Evolutionary conservation across 2,329 filamentous ascomycete genomes (phyloP).

Genomic region (Truncatella angustata): DNA sequence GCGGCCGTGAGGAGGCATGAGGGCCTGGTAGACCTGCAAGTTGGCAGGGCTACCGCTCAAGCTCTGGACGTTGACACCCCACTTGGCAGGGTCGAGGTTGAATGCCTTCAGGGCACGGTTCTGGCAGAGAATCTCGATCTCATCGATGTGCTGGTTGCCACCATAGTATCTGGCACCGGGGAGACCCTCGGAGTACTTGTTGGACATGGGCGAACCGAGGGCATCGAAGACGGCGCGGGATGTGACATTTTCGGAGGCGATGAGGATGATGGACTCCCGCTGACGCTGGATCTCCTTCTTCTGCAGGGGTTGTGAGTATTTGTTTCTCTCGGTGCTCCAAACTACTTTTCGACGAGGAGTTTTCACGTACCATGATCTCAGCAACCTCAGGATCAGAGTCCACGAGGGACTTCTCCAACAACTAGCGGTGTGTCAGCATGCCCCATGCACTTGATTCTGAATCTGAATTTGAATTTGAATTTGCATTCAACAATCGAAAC

Average conservation of each 20-base stretch:
- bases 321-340: background rate
- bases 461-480: too few species aligned
- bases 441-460: too few species aligned
- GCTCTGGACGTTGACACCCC: slow-evolving; percentile 98
- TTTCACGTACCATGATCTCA: slow-evolving; percentile 80
- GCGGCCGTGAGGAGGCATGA: slow-evolving; percentile 93
- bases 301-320: slow-evolving; percentile 39
- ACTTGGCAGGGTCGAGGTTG: slow-evolving; percentile 80
- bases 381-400: slow-evolving; percentile 93
- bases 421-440: slow-evolving; percentile 49
- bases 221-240: slow-evolving; percentile 98
- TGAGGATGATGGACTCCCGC: slow-evolving; percentile 97
- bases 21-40: slow-evolving; percentile 95
- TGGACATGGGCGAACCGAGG: slow-evolving; percentile 90
- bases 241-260: slow-evolving; percentile 98
- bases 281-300: slow-evolving; percentile 94
- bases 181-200: slow-evolving; percentile 99
- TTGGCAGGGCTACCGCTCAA: slow-evolving; percentile 93
- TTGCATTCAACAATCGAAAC: too few species aligned
- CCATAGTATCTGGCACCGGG: slow-evolving; percentile 98
- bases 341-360: background rate
- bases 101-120: slow-evolving; percentile 89
- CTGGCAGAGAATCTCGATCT: slow-evolving; percentile 94
- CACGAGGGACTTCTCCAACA: slow-evolving; percentile 93
- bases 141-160: slow-evolving; percentile 97